Conservation (phyloP, 2,329 filamentous ascomycete genomes). For the Leptographium wingfieldii region DNA sequence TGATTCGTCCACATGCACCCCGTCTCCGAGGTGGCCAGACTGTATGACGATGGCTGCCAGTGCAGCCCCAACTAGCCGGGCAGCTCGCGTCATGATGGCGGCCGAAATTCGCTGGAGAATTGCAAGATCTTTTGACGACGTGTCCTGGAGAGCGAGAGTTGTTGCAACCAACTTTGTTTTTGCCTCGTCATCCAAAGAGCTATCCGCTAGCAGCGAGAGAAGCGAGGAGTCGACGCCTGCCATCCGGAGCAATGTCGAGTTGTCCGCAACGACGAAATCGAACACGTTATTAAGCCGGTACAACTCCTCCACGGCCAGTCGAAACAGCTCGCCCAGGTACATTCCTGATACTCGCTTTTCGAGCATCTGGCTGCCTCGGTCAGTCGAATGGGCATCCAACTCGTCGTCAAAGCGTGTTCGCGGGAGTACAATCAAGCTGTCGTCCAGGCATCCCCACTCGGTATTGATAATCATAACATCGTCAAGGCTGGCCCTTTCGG, state of each 20-base stretch:
- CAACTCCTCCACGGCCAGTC: conserved; percentile 57
- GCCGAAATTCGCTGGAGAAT: conserved; percentile 71
- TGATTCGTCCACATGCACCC: no score
- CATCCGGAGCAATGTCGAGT: not conserved
- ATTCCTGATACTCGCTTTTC: conserved; percentile 98
- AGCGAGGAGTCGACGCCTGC: conserved; percentile 3
- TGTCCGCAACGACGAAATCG: conserved; percentile 26
- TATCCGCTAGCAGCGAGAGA: conserved; percentile 1
- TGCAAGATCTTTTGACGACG: conserved; percentile 47
- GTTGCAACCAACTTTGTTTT: not conserved
- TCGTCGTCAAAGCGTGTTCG: conserved; percentile 69
- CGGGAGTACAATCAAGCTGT: conserved; percentile 73
- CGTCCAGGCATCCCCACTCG: conserved; percentile 98
- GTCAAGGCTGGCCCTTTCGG: conserved; percentile 54
- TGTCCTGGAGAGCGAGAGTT: not conserved
- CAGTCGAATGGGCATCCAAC: conserved; percentile 67
- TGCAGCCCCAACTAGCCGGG: conserved; percentile 76
- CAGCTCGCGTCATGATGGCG: conserved; percentile 77
- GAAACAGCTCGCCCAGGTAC: conserved; percentile 91
- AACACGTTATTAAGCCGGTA: not conserved
- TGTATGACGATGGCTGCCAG: conserved; percentile 73
- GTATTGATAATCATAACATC: conserved; percentile 96
- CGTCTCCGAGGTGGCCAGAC: conserved; percentile 44
- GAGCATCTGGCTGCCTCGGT: conserved; percentile 94
- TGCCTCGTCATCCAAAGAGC: not conserved